Conservation (phyloP, 2,329 filamentous ascomycete species). For the Aspergillus tamarii region DNA sequence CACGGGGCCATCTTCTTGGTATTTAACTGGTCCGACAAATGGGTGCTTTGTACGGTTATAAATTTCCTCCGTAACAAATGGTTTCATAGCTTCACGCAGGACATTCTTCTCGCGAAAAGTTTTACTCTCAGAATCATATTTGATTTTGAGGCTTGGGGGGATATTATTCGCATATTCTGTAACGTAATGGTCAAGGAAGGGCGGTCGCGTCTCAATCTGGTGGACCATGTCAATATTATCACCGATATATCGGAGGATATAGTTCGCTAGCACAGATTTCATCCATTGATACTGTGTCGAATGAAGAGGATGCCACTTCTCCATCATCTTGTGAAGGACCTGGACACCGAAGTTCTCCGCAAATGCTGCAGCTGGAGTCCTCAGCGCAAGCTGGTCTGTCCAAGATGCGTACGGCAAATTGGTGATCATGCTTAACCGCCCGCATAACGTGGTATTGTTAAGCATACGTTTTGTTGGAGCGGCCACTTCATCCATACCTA, state of each 20-base stretch:
- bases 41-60: slow-evolving; percentile 48
- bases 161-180: slow-evolving; percentile 33
- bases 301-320: slow-evolving; percentile 14
- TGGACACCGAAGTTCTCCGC: slow-evolving; percentile 14
- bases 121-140: slow-evolving; percentile 3
- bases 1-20: slow-evolving; percentile 48
- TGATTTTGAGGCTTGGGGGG: slow-evolving; percentile 27
- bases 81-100: slow-evolving; percentile 11
- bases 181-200: slow-evolving; percentile 37
- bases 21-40: slow-evolving; percentile 51
- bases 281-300: slow-evolving; percentile 18
- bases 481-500: slow-evolving; percentile 21
- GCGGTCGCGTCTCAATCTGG: slow-evolving; percentile 32
- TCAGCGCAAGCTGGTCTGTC: slow-evolving; percentile 23
- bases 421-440: slow-evolving; percentile 35
- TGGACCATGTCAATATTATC: slow-evolving; percentile 31
- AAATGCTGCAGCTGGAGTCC: slow-evolving; percentile 20
- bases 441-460: slow-evolving; percentile 43
- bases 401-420: slow-evolving; percentile 42
- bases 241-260: slow-evolving; percentile 22
- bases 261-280: slow-evolving; percentile 15
- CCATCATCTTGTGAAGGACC: slow-evolving; percentile 9
- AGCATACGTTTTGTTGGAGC: slow-evolving; percentile 39
- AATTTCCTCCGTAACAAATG: slow-evolving; percentile 11
- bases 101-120: slow-evolving; percentile 9